phyloP scores from a whole-genome alignment of 257 asterid species.

The Solanum verrucosum region DNA sequence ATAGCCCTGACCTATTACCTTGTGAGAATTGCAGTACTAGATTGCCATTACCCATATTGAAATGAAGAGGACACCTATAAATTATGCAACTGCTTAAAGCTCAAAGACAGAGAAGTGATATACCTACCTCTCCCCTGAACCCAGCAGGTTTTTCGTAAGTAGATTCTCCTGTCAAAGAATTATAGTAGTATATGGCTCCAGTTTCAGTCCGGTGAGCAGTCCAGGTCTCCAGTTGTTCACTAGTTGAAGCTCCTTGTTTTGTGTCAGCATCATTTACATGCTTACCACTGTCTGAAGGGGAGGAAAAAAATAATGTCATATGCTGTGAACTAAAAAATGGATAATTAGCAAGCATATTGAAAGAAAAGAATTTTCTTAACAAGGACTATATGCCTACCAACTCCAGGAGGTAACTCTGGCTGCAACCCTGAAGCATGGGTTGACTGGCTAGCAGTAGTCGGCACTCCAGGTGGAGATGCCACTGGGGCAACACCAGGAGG shows the following conservation, averaged over 20 bases:
- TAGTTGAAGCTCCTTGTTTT: constrained; percentile 32
- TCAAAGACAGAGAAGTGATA: constrained; percentile 4
- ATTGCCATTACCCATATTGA: neutral
- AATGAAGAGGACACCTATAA: neutral
- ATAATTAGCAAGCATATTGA: neutral
- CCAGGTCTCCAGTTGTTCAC: constrained; percentile 63
- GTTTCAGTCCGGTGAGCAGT: constrained; percentile 86
- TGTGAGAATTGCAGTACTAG: neutral
- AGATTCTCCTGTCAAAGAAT: constrained; percentile 79
- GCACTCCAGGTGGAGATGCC: constrained; percentile 38
- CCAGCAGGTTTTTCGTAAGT: constrained; percentile 84
- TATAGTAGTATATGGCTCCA: constrained; percentile 80
- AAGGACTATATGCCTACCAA: constrained; percentile 33
- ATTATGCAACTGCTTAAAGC: neutral
- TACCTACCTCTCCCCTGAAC: constrained; percentile 79
- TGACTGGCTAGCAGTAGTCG: constrained; percentile 32
- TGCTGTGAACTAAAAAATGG: neutral
- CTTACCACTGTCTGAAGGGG: constrained; percentile 27
- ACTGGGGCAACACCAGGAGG: constrained; percentile 74
- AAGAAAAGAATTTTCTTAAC: constrained; percentile 1
- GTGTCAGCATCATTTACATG: constrained; percentile 24
- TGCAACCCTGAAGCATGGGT: constrained; percentile 26
- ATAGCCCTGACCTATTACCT: neutral
- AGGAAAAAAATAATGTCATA: neutral
- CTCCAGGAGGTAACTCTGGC: constrained; percentile 61